Base-by-base conservation (phyloP, 495 filamentous ascomycete genomes). In the Talaromyces stipitatus region DNA sequence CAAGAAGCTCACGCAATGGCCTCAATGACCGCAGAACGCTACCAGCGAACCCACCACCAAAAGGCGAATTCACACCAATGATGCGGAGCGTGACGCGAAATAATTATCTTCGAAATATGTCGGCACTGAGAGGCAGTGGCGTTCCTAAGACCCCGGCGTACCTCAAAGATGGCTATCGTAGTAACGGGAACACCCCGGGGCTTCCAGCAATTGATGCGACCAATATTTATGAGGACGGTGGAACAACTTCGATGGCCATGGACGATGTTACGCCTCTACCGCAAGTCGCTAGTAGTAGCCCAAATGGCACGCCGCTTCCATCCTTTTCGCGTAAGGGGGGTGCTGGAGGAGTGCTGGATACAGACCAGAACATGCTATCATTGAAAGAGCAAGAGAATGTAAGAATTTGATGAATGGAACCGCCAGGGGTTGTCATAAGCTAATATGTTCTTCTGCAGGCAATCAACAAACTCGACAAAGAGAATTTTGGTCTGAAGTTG, bases 401-500 rank as follows among this genome's bases (percentile, higher is more conserved):
- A 62, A 63, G 74, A 11, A 47, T 41, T 9, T 56, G 23, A 22
- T 46, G 28, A 27, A 27, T 32, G 30, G 54, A 48, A 23, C 7
- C 8, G 0, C 45, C 0, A 26, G 20, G 20, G 10, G 12, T 2
- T 12, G 20, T n/a, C 22, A 26, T 24, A n/a, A 12, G 45, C 45
- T 48, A 48, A 48, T 8, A 23, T 48, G 20, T 20, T 26, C 12
- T 48, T 48, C 45, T n/a, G 26, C 56, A 87, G 84, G 82, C 85
- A 56, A 92, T 98, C 62, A 90, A 96, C 69, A 88, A 87, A 64
- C 91, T 97, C 59, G 90, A 97, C 68, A 98, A 97, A 73, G 78
- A 79, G 58, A 97, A 97, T 64, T 98, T 96, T 65, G 95, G 95
- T 59, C 77, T 98, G 36, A 98, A 98, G 71, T 81, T 98, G 56